Conservation (phyloP, 257 asterid species). For the Capsicum pubescens region DNA sequence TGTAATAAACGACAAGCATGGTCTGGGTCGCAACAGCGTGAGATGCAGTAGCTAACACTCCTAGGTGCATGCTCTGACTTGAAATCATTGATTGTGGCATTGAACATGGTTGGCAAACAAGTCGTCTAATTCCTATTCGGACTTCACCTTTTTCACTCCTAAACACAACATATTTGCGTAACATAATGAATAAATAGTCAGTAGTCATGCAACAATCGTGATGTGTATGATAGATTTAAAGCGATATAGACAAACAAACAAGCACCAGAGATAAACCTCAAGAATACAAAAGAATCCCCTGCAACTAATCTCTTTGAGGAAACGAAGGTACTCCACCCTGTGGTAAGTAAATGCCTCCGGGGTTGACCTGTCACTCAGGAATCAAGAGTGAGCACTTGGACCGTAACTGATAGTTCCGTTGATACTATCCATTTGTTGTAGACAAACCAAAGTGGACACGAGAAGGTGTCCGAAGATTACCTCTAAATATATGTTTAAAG, state of each 20-base stretch:
- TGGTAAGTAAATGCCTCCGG: conserved; percentile 81
- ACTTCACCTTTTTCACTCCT: conserved; percentile 76
- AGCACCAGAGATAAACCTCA: conserved; percentile 49
- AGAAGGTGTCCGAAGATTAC: conserved; percentile 36
- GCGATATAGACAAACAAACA: not conserved
- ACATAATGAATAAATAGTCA: not conserved
- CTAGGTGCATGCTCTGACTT: conserved; percentile 86
- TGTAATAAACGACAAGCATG: conserved; percentile 75
- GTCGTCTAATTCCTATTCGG: conserved; percentile 78
- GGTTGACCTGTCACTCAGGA: conserved; percentile 66
- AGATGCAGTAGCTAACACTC: conserved; percentile 88
- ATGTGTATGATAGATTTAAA: not conserved
- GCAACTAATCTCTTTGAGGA: conserved; percentile 76
- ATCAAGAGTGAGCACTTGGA: not conserved
- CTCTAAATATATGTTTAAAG: conserved; percentile 84
- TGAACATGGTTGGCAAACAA: conserved; percentile 61
- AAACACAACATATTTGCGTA: not conserved
- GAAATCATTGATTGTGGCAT: conserved; percentile 80
- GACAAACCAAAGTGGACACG: conserved; percentile 1
- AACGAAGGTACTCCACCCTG: conserved; percentile 89
- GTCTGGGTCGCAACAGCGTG: conserved; percentile 69
- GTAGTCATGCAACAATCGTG: not conserved
- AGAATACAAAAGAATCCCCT: conserved; percentile 77
- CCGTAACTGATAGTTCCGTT: not conserved
- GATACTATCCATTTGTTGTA: not conserved